phyloP scores from a whole-genome alignment of 1,284 basidiomycete species.

The Leccinum solheimii region DNA sequence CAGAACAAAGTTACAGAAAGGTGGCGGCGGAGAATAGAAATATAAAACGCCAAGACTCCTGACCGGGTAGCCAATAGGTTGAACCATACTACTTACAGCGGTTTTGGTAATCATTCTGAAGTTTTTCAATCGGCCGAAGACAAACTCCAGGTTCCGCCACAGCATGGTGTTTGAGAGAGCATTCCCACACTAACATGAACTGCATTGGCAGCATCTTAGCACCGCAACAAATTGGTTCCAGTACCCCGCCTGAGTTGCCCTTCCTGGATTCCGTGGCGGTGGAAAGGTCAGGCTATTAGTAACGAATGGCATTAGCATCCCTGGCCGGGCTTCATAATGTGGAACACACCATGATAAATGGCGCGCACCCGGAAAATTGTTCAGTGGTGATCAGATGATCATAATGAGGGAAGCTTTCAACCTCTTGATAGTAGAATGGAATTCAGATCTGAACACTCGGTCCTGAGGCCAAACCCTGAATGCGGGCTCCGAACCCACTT shows the following conservation, averaged over 20 bases:
- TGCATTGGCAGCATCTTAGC: not conserved
- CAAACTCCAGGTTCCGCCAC: not conserved
- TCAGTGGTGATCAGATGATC: not conserved
- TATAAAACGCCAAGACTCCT: not conserved
- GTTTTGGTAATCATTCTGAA: too few relatives aligned
- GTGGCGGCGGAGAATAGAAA: not conserved
- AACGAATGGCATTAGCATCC: not conserved
- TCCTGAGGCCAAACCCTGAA: not conserved
- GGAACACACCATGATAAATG: not conserved
- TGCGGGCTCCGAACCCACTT: not conserved
- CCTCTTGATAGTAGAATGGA: not conserved
- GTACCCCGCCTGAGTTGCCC: not conserved
- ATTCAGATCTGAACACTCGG: too few relatives aligned
- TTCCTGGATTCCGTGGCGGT: not conserved
- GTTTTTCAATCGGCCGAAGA: not conserved
- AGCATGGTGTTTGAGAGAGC: conserved; percentile 7
- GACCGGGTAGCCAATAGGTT: not conserved
- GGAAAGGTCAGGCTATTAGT: not conserved
- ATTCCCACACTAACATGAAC: not conserved
- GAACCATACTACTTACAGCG: too few relatives aligned
- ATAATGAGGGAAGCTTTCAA: not conserved
- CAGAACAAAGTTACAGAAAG: not conserved
- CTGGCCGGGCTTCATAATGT: not conserved
- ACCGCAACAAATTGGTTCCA: not conserved
- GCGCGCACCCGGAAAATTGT: not conserved